These are phyloP conservation scores for Neocallimastix lanati DNA, from an alignment of 192 early-diverging fungal species.

Conservation along the genomic window DNA sequence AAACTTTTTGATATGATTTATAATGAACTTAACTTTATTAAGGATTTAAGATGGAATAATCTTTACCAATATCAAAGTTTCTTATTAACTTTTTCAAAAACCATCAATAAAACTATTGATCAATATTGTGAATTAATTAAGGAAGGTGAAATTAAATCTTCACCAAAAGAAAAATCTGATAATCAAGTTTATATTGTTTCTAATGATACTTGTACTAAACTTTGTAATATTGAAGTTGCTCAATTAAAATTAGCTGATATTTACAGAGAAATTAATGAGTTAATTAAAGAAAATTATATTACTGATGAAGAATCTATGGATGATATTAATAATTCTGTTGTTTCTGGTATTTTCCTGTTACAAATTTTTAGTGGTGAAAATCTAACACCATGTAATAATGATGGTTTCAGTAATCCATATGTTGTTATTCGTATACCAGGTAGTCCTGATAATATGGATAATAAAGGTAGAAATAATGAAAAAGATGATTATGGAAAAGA, in stretches of 20 bases:
- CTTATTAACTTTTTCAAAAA: slow-evolving; percentile 27
- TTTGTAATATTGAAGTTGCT: slow-evolving; percentile 34
- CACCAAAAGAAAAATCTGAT: not conserved
- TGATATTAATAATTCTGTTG: not conserved
- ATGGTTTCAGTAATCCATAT: slow-evolving; percentile 29
- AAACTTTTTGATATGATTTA: slow-evolving; percentile 68
- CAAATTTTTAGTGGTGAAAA: slow-evolving; percentile 31
- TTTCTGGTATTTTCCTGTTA: slow-evolving; percentile 4
- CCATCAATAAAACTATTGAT: slow-evolving; percentile 28
- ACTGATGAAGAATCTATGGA: not conserved
- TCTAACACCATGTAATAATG: slow-evolving; percentile 25
- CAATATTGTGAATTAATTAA: slow-evolving; percentile 37
- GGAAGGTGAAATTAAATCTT: slow-evolving; percentile 17
- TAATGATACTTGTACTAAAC: slow-evolving; percentile 27
- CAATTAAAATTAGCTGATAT: slow-evolving; percentile 29
- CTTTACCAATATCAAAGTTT: slow-evolving; percentile 36
- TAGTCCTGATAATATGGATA: slow-evolving; percentile 8
- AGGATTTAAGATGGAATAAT: slow-evolving; percentile 44
- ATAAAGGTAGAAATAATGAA: not conserved
- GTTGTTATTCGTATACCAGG: slow-evolving; percentile 27
- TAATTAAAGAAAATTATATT: not conserved
- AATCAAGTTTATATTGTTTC: slow-evolving; percentile 4
- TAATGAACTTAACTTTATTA: slow-evolving; percentile 47
- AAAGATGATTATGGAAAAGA: not conserved
- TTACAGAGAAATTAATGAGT: slow-evolving; percentile 27